These are phyloP conservation scores for Aspergillus candidus DNA, from an alignment of 2,329 filamentous ascomycete genomes.

Conservation along the genomic window DNA sequence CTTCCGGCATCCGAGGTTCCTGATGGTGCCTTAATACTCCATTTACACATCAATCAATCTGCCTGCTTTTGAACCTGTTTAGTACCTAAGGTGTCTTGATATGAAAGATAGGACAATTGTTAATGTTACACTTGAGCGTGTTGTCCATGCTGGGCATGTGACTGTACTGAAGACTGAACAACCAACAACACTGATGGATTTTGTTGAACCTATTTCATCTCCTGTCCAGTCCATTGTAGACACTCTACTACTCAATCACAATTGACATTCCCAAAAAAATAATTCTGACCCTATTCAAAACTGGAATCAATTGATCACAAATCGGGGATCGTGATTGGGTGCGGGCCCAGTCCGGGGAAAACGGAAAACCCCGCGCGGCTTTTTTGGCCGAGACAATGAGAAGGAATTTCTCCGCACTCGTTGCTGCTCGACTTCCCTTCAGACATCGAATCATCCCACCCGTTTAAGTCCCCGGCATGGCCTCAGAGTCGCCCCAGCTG, in stretches of 20 bases:
- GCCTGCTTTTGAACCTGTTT: not conserved
- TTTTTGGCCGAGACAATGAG: not conserved
- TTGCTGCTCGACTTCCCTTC: slow-evolving; percentile 12
- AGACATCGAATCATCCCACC: slow-evolving; percentile 4
- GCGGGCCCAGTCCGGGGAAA: slow-evolving; percentile 27
- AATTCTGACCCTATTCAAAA: too few relatives aligned
- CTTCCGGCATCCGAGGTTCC: slow-evolving; percentile 2
- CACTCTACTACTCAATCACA: too few relatives aligned
- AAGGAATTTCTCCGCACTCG: slow-evolving; percentile 32
- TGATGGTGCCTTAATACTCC: not conserved
- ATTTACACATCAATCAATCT: too few relatives aligned
- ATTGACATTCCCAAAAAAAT: not conserved
- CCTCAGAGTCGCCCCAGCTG: slow-evolving; percentile 29
- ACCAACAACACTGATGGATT: too few relatives aligned
- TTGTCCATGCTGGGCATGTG: too few relatives aligned
- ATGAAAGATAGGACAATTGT: not conserved
- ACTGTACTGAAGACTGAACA: too few relatives aligned
- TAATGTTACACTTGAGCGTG: slow-evolving; percentile 11
- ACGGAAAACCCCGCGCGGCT: slow-evolving; percentile 24
- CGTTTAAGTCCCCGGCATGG: slow-evolving; percentile 18
- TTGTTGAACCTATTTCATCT: too few relatives aligned
- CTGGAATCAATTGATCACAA: too few relatives aligned
- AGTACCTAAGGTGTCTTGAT: too few relatives aligned
- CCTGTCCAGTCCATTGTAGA: too few relatives aligned
- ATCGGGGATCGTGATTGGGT: slow-evolving; percentile 11